These are phyloP conservation scores for Singerocomus rubriflavus DNA, from an alignment of 1,284 basidiomycete species.

Conservation along the genomic window DNA sequence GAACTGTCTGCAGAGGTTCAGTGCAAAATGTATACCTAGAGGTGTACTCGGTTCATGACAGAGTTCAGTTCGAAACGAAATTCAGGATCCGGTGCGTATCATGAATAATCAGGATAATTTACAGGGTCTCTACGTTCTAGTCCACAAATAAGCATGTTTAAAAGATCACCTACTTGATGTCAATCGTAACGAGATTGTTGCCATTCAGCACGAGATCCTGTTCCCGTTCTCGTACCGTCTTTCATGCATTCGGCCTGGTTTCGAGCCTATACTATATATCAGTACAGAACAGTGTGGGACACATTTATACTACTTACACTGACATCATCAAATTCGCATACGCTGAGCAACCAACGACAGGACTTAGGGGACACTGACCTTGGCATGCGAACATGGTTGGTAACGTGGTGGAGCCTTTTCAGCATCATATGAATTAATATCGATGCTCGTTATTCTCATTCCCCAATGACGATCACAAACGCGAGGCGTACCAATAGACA, in stretches of 20 bases:
- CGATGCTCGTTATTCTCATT: background rate
- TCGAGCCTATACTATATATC: background rate
- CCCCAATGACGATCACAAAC: background rate
- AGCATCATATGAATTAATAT: background rate
- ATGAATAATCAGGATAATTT: no score
- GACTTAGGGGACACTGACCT: constrained; percentile 1
- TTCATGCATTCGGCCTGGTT: constrained; percentile 15
- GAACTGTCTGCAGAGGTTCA: no score
- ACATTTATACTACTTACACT: constrained; percentile 5
- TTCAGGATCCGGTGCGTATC: no score
- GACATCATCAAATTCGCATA: constrained; percentile 19
- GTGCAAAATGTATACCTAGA: no score
- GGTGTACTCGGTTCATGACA: no score
- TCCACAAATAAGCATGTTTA: background rate
- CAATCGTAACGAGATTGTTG: constrained; percentile 6
- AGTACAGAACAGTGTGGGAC: background rate
- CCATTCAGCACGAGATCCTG: background rate
- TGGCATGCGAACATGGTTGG: constrained; percentile 4
- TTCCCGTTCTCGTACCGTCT: constrained; percentile 5
- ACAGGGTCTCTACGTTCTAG: no score
- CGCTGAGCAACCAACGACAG: constrained; percentile 1
- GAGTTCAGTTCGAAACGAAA: no score
- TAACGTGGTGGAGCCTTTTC: background rate
- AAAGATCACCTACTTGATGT: constrained; percentile 1
- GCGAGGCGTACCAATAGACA: constrained; percentile 8